These are phyloP conservation scores for Chytriomyces sp. DNA, from an alignment of 192 early-diverging fungal species.

Conservation along the genomic window DNA sequence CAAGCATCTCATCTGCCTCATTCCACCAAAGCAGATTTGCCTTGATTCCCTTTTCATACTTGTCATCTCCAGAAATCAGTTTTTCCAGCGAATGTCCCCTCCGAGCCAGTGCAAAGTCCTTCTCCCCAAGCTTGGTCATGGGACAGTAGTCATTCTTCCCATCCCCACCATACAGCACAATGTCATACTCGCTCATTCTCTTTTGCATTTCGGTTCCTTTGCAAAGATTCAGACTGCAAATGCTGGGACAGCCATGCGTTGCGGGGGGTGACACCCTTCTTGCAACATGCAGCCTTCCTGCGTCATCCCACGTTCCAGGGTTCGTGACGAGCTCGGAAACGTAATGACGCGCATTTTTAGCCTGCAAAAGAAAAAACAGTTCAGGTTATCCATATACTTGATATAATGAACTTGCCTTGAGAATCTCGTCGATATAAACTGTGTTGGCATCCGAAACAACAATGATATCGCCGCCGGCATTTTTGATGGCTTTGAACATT, in stretches of 20 bases:
- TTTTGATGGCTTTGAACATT: slow-evolving; percentile 34
- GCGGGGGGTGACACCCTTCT: slow-evolving; percentile 14
- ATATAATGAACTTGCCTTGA: no score
- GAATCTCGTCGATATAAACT: slow-evolving; percentile 48
- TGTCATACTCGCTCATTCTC: slow-evolving; percentile 31
- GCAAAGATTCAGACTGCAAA: slow-evolving; percentile 47
- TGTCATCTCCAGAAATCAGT: slow-evolving; percentile 2
- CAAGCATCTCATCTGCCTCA: slow-evolving; percentile 29
- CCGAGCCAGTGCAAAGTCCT: slow-evolving; percentile 30
- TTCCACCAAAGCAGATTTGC: slow-evolving; percentile 33
- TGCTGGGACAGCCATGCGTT: slow-evolving; percentile 32
- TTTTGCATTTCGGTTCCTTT: slow-evolving; percentile 40
- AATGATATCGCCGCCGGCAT: slow-evolving; percentile 36
- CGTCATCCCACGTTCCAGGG: slow-evolving; percentile 34
- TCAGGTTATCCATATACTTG: no score
- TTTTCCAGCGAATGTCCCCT: slow-evolving; percentile 33
- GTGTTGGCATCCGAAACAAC: slow-evolving; percentile 50
- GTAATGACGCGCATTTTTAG: slow-evolving; percentile 36
- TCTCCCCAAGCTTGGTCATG: slow-evolving; percentile 34
- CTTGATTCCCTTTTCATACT: slow-evolving; percentile 12
- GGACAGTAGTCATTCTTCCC: slow-evolving; percentile 53
- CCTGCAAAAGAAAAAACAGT: slow-evolving; percentile 11
- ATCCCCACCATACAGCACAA: slow-evolving; percentile 46
- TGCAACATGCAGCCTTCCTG: slow-evolving; percentile 33
- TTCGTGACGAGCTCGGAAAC: slow-evolving; percentile 48